Percentiles rank a stretch among this genome's conserved stretches.
These are phyloP conservation scores for Globisporangium sylvaticum DNA, from an alignment of 352 stramenopile genomes.

Conservation along the genomic window DNA sequence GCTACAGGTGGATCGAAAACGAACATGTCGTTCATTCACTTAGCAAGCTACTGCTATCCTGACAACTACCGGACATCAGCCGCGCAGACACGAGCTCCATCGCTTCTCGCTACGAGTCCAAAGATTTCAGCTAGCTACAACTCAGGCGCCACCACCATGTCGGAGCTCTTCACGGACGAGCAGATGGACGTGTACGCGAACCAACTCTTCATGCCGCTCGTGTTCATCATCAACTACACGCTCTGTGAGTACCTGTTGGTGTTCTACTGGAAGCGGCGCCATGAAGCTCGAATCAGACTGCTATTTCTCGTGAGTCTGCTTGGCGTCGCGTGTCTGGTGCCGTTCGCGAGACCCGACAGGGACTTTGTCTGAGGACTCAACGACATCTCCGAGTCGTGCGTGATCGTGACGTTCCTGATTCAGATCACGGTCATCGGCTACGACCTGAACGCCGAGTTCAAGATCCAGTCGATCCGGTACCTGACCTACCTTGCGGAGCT, in stretches of 20 bases:
- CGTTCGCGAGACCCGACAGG: slow-evolving; percentile 19
- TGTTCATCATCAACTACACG: slow-evolving; percentile 39
- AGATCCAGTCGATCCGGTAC: slow-evolving; percentile 20
- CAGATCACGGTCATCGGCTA: slow-evolving; percentile 36
- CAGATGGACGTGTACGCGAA: slow-evolving; percentile 16
- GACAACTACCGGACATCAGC: no score
- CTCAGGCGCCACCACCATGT: slow-evolving; percentile 2
- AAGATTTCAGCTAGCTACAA: not conserved
- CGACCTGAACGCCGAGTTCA: slow-evolving; percentile 24
- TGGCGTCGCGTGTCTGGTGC: slow-evolving; percentile 16
- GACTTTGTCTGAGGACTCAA: slow-evolving; percentile 21
- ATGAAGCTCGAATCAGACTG: slow-evolving; percentile 2
- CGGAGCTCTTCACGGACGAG: slow-evolving; percentile 22
- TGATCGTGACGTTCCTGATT: slow-evolving; percentile 31
- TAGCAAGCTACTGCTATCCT: no score
- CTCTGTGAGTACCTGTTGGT: slow-evolving; percentile 33
- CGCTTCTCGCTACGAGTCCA: not conserved
- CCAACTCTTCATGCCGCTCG: slow-evolving; percentile 27
- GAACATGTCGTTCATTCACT: no score
- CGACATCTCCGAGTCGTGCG: slow-evolving; percentile 32
- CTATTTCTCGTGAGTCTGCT: slow-evolving; percentile 7
- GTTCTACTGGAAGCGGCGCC: slow-evolving; percentile 19
- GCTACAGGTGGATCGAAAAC: no score
- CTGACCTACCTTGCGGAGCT: slow-evolving; percentile 22
- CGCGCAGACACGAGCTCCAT: no score